These are phyloP conservation scores for Mycena haematopus DNA, from an alignment of 768 basidiomycete genomes.

Conservation along the genomic window DNA sequence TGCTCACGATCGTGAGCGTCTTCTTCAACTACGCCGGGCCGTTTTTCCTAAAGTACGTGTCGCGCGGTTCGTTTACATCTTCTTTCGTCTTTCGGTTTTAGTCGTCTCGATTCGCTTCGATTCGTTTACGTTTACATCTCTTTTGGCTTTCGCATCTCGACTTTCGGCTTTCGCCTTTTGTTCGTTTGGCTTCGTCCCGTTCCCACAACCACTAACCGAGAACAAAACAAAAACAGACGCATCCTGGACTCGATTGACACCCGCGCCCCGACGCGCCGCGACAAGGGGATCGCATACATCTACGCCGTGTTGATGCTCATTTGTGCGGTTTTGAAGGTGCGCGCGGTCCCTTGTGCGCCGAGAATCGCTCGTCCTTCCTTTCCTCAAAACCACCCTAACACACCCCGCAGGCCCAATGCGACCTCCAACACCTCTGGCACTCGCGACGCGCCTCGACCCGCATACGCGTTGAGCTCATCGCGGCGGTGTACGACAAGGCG, in stretches of 20 bases:
- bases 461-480: slow-evolving; percentile 81
- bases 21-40: slow-evolving; percentile 81
- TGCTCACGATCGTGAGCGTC: slow-evolving; percentile 71
- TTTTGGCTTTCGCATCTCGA: no score
- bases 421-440: slow-evolving; percentile 81
- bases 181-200: no score
- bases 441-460: slow-evolving; percentile 76
- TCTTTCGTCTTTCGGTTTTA: not conserved
- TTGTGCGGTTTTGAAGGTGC: slow-evolving; percentile 63
- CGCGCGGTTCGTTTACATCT: no score
- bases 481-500: slow-evolving; percentile 88
- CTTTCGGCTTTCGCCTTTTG: no score
- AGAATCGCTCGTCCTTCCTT: no score
- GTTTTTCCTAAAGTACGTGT: slow-evolving; percentile 78
- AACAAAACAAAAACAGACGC: slow-evolving; percentile 4
- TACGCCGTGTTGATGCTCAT: slow-evolving; percentile 80
- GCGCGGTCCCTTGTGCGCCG: no score
- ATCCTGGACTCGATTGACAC: slow-evolving; percentile 40
- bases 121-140: no score
- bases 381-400: no score
- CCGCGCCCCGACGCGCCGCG: slow-evolving; percentile 51
- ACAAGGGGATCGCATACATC: slow-evolving; percentile 69
- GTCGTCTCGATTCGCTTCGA: no score
- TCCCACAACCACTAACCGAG: not conserved
- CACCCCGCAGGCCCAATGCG: not conserved